Evolutionary conservation across 352 stramenopile genomes (phyloP), one percentile per base, ranked within the genome.

Genomic region (Ophiocytium majus): DNA sequence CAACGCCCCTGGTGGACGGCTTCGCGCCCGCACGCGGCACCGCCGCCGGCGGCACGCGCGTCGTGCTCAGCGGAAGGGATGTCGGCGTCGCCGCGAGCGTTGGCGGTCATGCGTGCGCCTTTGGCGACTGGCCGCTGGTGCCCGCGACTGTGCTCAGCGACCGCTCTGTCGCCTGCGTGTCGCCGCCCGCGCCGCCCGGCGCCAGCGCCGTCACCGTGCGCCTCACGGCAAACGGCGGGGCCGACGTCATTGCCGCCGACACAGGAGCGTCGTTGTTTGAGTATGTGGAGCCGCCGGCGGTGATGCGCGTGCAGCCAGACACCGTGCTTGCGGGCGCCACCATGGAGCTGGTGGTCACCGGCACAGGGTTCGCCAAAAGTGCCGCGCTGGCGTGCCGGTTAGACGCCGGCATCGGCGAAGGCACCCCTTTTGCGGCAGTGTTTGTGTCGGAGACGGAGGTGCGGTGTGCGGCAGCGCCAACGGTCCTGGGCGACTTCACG

Each of bases 371-470:
- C 43, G 37, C 83, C n/a, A 1, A 50, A 9, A 81, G 76, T 14
- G 34, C 76, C 14, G 83, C 49, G 9, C 63, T 86, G 28, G 79
- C 28, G n/a, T 86, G 83, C 63, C 82, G 76, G 37, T 86, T 86
- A 28, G 82, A 78, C 36, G 32, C 57, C 76, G 23, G 63, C 63
- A 10, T 64, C 76, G 1, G 83, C 83, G n/a, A n/a, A n/a, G n/a
- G n/a, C n/a, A n/a, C n/a, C n/a, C n/a, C n/a, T n/a, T n/a, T n/a
- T n/a, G 57, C 14, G 14, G 43, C 83, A 37, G 57, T 43, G 83
- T 50, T 86, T 78, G 14, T 81, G 49, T 10, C 83, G 36, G 35
- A 57, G 31, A 10, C n/a, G 83, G 9, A 83, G 63, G 64, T 86
- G 83, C 57, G 32, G 75, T 57, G 71, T 17, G 76, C 83, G 50